These are phyloP conservation scores for Fusarium succisae DNA, from an alignment of 2,329 filamentous ascomycete species.

Conservation along the genomic window DNA sequence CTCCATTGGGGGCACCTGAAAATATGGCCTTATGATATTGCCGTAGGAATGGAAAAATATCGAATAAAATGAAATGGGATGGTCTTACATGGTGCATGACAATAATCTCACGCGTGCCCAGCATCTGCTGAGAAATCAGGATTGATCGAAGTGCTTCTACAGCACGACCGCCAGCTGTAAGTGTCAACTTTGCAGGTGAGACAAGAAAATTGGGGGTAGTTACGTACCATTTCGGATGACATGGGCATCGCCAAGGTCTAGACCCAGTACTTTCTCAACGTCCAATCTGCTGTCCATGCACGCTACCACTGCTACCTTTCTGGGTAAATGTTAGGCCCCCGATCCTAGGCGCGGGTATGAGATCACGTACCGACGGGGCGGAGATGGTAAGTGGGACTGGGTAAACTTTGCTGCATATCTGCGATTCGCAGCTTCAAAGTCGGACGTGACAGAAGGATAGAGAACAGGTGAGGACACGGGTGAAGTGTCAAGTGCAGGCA, in stretches of 20 bases:
- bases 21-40: neutral
- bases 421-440: slow-evolving; percentile 39
- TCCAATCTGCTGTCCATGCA: slow-evolving; percentile 86
- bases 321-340: slow-evolving; percentile 27
- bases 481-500: slow-evolving; percentile 14
- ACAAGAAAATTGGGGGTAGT: neutral
- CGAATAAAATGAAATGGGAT: neutral
- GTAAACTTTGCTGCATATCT: slow-evolving; percentile 35
- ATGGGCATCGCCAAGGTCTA: slow-evolving; percentile 79
- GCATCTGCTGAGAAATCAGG: slow-evolving; percentile 80
- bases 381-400: slow-evolving; percentile 35
- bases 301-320: slow-evolving; percentile 62
- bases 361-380: slow-evolving; percentile 36
- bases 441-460: slow-evolving; percentile 17
- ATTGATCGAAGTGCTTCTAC: slow-evolving; percentile 77
- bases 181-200: neutral
- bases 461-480: neutral
- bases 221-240: slow-evolving; percentile 72
- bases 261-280: slow-evolving; percentile 68
- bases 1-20: neutral
- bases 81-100: slow-evolving; percentile 70
- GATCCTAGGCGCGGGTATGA: slow-evolving; percentile 13
- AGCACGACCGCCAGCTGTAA: slow-evolving; percentile 66
- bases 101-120: slow-evolving; percentile 79
- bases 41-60: neutral